Evolutionary conservation across 2,329 filamentous ascomycete species (phyloP).

Genomic region (Cryphonectria naterciae): DNA sequence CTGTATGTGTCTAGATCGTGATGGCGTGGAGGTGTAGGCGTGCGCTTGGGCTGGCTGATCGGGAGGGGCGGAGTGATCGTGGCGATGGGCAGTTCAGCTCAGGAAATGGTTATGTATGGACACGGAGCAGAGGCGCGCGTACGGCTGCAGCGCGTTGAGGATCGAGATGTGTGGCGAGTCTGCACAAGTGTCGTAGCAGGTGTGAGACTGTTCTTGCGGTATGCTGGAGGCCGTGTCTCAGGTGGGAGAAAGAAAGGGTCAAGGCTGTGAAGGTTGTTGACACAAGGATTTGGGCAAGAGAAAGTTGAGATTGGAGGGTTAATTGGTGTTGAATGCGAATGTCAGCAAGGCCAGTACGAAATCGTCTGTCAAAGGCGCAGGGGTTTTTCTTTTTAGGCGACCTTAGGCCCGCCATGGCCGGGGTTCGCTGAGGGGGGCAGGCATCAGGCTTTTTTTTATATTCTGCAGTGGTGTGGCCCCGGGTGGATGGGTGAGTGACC

Average conservation of each 20-base stretch:
- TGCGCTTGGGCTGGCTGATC: background rate
- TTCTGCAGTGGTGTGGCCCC: too few species aligned
- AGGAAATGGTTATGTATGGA: background rate
- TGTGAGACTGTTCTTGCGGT: background rate
- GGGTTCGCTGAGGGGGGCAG: background rate
- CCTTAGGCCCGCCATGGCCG: background rate
- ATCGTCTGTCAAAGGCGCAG: background rate
- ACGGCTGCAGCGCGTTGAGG: background rate
- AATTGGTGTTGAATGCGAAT: slow-evolving; percentile 1
- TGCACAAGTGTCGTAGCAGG: background rate
- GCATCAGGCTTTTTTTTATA: background rate
- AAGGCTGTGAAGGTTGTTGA: background rate
- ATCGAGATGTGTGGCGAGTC: background rate
- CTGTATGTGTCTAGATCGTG: background rate
- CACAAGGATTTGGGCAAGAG: background rate
- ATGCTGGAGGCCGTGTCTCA: background rate
- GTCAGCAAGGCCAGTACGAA: slow-evolving; percentile 3
- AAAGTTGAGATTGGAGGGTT: background rate
- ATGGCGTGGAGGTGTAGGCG: background rate
- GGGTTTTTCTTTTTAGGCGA: background rate
- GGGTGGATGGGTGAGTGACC: background rate
- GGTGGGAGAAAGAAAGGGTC: background rate
- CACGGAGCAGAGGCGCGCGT: background rate
- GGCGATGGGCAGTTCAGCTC: background rate
- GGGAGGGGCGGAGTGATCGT: background rate